Percentiles rank a stretch among this genome's conserved stretches.
phyloP scores from a whole-genome alignment of 2,329 filamentous ascomycete species.

The Metarhizium guizhouense region DNA sequence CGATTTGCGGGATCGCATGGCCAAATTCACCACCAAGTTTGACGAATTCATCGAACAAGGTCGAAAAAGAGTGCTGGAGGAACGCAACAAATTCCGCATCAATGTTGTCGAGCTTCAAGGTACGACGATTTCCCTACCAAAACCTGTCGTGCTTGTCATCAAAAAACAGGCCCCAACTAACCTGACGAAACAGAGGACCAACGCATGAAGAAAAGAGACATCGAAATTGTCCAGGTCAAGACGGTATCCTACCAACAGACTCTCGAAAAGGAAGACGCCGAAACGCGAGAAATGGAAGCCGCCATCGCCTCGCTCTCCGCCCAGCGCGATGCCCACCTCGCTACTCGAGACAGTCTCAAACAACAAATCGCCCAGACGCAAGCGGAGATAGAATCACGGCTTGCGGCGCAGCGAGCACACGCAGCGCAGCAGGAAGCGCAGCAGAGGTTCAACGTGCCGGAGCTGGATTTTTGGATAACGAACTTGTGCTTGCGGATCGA shows the following conservation, averaged over 20 bases:
- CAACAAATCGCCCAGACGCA: constrained; percentile 59
- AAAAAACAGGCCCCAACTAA: constrained; percentile 2
- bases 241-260: constrained; percentile 62
- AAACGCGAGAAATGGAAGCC: constrained; percentile 65
- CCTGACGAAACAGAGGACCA: constrained; percentile 61
- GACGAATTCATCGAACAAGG: constrained; percentile 92
- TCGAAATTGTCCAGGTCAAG: constrained; percentile 72
- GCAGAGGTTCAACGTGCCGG: constrained; percentile 79
- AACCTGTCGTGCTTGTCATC: no score
- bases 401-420: constrained; percentile 64
- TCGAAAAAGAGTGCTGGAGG: constrained; percentile 79
- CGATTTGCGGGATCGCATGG: constrained; percentile 89
- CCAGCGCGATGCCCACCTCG: constrained; percentile 53
- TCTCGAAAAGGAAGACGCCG: constrained; percentile 66
- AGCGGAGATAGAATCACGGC: constrained; percentile 56
- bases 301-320: constrained; percentile 48
- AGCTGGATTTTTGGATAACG: constrained; percentile 92
- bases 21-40: constrained; percentile 81
- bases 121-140: constrained; percentile 29
- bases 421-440: constrained; percentile 73
- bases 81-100: constrained; percentile 88
- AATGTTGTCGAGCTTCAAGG: constrained; percentile 85
- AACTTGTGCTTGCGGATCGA: constrained; percentile 86
- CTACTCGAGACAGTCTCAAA: constrained; percentile 46
- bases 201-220: constrained; percentile 78